These are phyloP conservation scores for Triticum monococcum DNA, from an alignment of 176 grass and related monocot species.

Conservation along the genomic window DNA sequence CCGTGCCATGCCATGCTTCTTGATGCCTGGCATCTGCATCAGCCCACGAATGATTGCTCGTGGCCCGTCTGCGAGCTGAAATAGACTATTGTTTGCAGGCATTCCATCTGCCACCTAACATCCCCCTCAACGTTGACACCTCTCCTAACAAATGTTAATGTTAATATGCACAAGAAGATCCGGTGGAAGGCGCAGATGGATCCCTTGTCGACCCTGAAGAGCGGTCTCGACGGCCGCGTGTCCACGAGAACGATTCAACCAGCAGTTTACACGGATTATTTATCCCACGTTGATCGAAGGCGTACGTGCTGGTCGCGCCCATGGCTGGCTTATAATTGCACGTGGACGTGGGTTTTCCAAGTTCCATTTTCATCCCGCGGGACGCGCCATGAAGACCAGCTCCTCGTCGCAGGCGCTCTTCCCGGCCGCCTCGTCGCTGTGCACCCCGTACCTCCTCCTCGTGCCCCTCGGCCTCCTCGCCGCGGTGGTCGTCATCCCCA, in stretches of 20 bases:
- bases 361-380: neutral
- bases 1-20: neutral
- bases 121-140: constrained; percentile 18
- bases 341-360: neutral
- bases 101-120: constrained; percentile 4
- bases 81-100: neutral
- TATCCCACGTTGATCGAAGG: neutral
- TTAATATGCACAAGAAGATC: neutral
- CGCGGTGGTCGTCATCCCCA: constrained; percentile 31
- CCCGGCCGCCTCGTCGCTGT: constrained; percentile 8
- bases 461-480: constrained; percentile 45
- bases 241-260: neutral
- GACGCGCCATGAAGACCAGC: constrained; percentile 31
- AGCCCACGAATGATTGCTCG: neutral
- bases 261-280: neutral
- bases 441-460: constrained; percentile 25
- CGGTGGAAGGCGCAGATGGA: neutral
- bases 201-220: neutral
- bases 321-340: constrained; percentile 8
- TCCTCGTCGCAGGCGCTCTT: constrained; percentile 17
- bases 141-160: neutral
- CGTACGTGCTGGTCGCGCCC: neutral
- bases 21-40: neutral
- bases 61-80: neutral
- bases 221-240: constrained; percentile 1